Percentiles rank a stretch among this genome's conserved stretches.
Evolutionary conservation across 2,329 filamentous ascomycete species (phyloP).

Genomic region (Penicillium digitatum): DNA sequence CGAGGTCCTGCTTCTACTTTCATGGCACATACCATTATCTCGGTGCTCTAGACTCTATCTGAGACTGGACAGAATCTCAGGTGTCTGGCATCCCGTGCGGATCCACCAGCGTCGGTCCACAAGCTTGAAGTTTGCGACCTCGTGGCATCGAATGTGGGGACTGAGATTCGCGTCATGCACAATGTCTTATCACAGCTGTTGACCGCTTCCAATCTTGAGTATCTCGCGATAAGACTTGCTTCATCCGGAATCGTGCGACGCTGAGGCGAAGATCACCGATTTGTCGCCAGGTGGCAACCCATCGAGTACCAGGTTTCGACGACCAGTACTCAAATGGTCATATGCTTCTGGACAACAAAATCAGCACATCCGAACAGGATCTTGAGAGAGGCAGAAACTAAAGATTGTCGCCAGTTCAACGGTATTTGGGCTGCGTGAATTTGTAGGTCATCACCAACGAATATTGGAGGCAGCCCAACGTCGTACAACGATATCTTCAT

Average conservation of each 20-base stretch:
- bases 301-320: neutral
- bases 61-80: neutral
- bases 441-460: neutral
- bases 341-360: too few relatives aligned
- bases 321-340: neutral
- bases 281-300: neutral
- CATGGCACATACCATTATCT: too few relatives aligned
- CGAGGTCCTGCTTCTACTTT: neutral
- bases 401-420: neutral
- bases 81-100: neutral
- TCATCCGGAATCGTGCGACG: neutral
- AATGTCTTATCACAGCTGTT: too few relatives aligned
- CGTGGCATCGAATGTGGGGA: neutral
- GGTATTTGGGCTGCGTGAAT: neutral
- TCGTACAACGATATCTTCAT: constrained; percentile 19
- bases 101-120: neutral
- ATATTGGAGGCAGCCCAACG: constrained; percentile 6
- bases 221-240: neutral
- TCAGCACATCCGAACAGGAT: neutral
- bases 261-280: too few relatives aligned
- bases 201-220: neutral
- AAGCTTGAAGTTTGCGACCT: neutral
- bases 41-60: neutral
- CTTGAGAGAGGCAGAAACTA: neutral
- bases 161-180: too few relatives aligned